Percentiles rank a stretch among this genome's conserved stretches.
phyloP scores from a whole-genome alignment of 2,329 filamentous ascomycete genomes.

The Fusarium sororula region DNA sequence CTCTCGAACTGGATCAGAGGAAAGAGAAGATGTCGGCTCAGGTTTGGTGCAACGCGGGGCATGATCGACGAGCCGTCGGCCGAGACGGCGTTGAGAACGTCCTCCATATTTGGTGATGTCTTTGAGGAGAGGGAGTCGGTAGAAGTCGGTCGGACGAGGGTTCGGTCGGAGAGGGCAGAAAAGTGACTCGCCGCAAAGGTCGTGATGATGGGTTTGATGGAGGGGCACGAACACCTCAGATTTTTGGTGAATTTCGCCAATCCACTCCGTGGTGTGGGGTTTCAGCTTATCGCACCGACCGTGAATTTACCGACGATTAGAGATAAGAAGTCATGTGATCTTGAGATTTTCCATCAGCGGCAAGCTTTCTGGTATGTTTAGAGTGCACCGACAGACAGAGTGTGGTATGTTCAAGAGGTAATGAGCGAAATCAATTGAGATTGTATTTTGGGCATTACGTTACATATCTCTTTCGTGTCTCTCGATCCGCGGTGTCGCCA shows the following conservation, averaged over 20 bases:
- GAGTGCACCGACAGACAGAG: constrained; percentile 23
- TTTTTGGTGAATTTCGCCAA: constrained; percentile 55
- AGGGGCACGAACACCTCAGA: constrained; percentile 47
- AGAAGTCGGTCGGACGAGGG: constrained; percentile 19
- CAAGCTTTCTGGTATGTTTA: constrained; percentile 30
- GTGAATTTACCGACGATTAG: constrained; percentile 46
- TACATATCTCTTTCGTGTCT: background rate
- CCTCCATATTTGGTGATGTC: constrained; percentile 48
- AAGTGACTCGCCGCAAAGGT: constrained; percentile 44
- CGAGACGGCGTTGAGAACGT: constrained; percentile 61
- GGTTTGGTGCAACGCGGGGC: constrained; percentile 87
- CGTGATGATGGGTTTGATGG: constrained; percentile 44
- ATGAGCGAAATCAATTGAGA: constrained; percentile 20
- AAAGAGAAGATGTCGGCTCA: constrained; percentile 96
- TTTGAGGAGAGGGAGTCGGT: constrained; percentile 7
- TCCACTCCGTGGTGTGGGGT: constrained; percentile 50
- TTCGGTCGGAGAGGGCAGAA: constrained; percentile 18
- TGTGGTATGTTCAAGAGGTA: constrained; percentile 7
- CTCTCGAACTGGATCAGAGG: constrained; percentile 93
- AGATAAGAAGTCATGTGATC: constrained; percentile 51
- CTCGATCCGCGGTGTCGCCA: background rate
- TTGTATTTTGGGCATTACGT: background rate
- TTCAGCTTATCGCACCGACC: constrained; percentile 41
- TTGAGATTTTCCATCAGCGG: constrained; percentile 43
- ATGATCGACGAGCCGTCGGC: constrained; percentile 81